These are phyloP conservation scores for Echinosophora koreensis DNA, from an alignment of 306 rosid genomes.

Conservation along the genomic window DNA sequence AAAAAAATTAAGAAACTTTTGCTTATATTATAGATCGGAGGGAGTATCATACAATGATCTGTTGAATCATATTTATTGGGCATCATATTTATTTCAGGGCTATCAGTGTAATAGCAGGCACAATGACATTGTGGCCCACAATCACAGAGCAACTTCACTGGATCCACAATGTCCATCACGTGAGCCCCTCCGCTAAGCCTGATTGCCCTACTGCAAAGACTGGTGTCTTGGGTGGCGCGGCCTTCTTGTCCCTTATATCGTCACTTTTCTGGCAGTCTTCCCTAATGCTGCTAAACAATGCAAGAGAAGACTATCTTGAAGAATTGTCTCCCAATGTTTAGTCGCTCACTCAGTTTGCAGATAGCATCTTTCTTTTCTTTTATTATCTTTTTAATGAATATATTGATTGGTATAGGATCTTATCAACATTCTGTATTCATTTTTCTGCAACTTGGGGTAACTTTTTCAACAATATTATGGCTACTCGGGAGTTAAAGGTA, in stretches of 20 bases:
- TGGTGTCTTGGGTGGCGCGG: constrained; percentile 25
- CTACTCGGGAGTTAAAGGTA: no score
- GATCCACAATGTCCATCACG: constrained; percentile 47
- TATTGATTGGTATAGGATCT: no score
- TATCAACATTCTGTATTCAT: not conserved
- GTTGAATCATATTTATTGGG: not conserved
- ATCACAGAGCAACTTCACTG: constrained; percentile 64
- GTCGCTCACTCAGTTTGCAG: not conserved
- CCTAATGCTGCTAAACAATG: constrained; percentile 12
- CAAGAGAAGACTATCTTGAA: constrained; percentile 20
- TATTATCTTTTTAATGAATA: no score
- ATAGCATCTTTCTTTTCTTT: no score
- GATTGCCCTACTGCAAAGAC: constrained; percentile 69
- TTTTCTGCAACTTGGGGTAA: not conserved
- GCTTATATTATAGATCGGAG: no score
- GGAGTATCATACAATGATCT: no score
- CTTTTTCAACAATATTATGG: not conserved
- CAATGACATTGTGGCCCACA: constrained; percentile 70
- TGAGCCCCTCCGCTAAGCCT: constrained; percentile 1
- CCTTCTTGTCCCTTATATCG: constrained; percentile 7
- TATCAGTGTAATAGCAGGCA: constrained; percentile 48
- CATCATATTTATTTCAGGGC: not conserved
- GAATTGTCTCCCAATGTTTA: not conserved
- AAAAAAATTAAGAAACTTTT: no score
- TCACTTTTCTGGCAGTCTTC: constrained; percentile 17